Base-by-base conservation (phyloP, 2,329 filamentous ascomycete genomes). In the Claviceps sp. region DNA sequence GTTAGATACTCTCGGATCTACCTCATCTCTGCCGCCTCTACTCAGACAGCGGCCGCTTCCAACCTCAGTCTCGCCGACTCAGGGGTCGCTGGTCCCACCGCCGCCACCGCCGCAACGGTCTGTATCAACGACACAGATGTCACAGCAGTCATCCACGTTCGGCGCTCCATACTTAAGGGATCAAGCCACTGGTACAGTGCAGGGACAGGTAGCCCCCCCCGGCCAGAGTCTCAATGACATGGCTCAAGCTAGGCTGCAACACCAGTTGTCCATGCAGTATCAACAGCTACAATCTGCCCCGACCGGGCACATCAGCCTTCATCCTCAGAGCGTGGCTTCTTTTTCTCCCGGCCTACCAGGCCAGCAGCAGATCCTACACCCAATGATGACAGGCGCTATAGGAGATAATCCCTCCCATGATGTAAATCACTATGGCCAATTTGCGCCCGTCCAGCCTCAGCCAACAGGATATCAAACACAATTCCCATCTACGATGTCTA, bases 101-200 rank as follows among this genome's bases (percentile, higher is more conserved):
- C 88, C 80, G 7, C 88, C 80, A 37, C 42, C 50, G 18, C 88
- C 89, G 11, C 79, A 82, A 50, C 79, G 93, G 55, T 85, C 93
- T 7, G 76, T 93, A 13, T 96, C 91, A 42, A 91, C 93, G 41
- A 91, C 93, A 26, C 86, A 88, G 64, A 86, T 88, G 51, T 84
- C 80, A 48, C 85, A 85, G 62, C 85, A 85, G 62, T 81, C 82
- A 46, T 89, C 77, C 65, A 77, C 75, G 4, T 93, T 94, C 65
- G 78, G 78, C 7, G 79, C 85, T 18, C 81, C 87, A 48, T 82
- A 87, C 16, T 69, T 96, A 58, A 84, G 90, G 64, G 82, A 88
- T 50, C 91, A 96, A 64, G 79, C 90, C 67, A 96, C 93, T 5
- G 89, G 91, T 8, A 74, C 61, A 20, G 53, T 78, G 51, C 79